phyloP scores from a whole-genome alignment of 352 stramenopile genomes.

The Pythium grandisporangium region DNA sequence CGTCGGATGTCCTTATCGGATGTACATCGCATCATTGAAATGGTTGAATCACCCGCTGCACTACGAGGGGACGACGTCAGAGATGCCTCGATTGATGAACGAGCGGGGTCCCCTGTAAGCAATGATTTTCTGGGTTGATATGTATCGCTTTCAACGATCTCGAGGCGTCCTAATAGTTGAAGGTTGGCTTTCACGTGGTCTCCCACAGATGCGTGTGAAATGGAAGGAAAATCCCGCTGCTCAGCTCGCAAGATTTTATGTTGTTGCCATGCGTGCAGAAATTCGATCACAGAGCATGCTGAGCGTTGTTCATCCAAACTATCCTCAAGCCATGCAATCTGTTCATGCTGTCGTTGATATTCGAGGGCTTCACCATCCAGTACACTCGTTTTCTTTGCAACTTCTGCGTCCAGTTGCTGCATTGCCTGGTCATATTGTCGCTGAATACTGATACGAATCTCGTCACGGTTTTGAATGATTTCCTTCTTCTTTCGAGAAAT shows the following conservation, averaged over 20 bases:
- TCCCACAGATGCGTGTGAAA: constrained; percentile 10
- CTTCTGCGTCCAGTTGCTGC: constrained; percentile 27
- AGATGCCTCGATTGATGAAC: too few relatives aligned
- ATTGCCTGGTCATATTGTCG: constrained; percentile 42
- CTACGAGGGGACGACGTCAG: too few relatives aligned
- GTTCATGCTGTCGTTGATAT: constrained; percentile 46
- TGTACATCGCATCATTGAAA: background rate
- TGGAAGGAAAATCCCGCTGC: constrained; percentile 51
- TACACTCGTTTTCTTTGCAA: constrained; percentile 31
- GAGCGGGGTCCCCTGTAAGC: background rate
- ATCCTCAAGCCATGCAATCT: constrained; percentile 67
- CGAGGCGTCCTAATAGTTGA: constrained; percentile 42
- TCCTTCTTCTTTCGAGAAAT: constrained; percentile 23
- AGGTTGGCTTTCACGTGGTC: constrained; percentile 59
- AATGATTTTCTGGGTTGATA: constrained; percentile 6
- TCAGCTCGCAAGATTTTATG: constrained; percentile 56
- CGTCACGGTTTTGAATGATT: constrained; percentile 26
- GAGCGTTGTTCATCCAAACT: constrained; percentile 43
- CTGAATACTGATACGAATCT: constrained; percentile 37
- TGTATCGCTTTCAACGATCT: constrained; percentile 20
- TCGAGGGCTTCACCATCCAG: constrained; percentile 53
- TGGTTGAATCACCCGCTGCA: background rate
- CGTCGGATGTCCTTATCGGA: constrained; percentile 14
- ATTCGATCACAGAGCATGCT: constrained; percentile 33
- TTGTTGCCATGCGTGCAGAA: constrained; percentile 55